Base-by-base conservation (phyloP, 2,329 filamentous ascomycete genomes). In the Scytalidium lignicola region DNA sequence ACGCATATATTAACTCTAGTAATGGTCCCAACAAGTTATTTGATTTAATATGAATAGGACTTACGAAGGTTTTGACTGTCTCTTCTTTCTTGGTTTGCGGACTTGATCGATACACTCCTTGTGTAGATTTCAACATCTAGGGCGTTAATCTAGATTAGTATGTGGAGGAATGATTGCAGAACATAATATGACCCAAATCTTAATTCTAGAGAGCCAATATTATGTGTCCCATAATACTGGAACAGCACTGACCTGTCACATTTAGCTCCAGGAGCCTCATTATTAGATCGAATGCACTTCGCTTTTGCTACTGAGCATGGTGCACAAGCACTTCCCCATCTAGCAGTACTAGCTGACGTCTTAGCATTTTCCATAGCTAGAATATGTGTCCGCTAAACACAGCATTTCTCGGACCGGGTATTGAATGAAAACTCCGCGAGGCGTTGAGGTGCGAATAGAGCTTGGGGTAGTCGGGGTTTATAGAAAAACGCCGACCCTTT, bases 51-150 rank as follows among this genome's bases (percentile, higher is more conserved):
- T 41, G 44, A 46, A 50, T 18, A 42, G n/a, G 18, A 70, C 74
- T 67, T 63, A 78, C 75, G 74, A 78, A 26, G 73, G 71, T 51
- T 73, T 76, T 28, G 64, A 65, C 26, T 73, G 70, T 55, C 75
- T 67, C 65, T 78, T 78, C 61, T 78, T 78, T 23, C 75, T 67
- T 3, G 73, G 73, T 20, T 68, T 70, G 55, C 75, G 74, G 21
- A 75, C 60, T 55, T 78, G 74, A 10, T 64, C 65, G 0, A 66
- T 62, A 51, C 75, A 78, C 28, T 71, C 67, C 52, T 77, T 78
- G 32, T 68, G 66, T 4, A 78, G 61, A 13, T 13, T 37, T 17
- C 15, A 13, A 13, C 32, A 37, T 17, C 32, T 37, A 17, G 4
- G 15, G 23, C n/a, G n/a, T n/a, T n/a, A n/a, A n/a, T n/a, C n/a